Base-by-base conservation (phyloP, 1,284 basidiomycete genomes). In the Wallemia hederae region DNA sequence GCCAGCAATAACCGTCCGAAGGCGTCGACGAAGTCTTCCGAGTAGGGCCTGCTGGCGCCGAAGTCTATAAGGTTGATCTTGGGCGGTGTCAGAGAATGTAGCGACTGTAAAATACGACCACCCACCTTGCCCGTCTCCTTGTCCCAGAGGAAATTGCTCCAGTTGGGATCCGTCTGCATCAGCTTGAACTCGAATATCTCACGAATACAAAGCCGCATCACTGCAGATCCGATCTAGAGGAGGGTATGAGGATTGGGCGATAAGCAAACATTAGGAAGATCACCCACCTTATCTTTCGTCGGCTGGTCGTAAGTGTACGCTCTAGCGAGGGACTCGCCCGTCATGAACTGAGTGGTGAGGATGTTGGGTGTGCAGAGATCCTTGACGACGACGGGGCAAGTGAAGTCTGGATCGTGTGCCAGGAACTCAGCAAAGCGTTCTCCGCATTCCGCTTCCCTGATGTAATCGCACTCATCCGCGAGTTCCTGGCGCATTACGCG, bases 101-200 rank as follows among this genome's bases (percentile, higher is more conserved):
- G n/a, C 24, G 34, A 29, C n/a, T 64, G 0, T 31, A 58, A 3
- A 56, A n/a, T 25, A 19, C 3, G 24, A 58, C 19, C 9, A 61
- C 63, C 26, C 14, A 78, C 77, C 72, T 78, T 72, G 58, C 75
- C 74, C 1, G 80, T 78, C 2, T 70, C 62, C 2, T 74, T 68
- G 70, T 91, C 84, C 80, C 83, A 97, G 27, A 99, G 73, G 73
- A 98, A 98, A 70, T 97, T 98, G 24, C 85, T 86, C 85, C 87
- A 97, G 69, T 99, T 98, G 1, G 94, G 92, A 70, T 98, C 92
- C 0, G 92, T 98, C 71, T 98, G 94, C 94, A 98, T 97, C 58
- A 85, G 74, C 25, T 85, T 76, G 73, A 91, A 94, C 62, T 81
- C 75, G 71, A 97, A 94, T 15, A 97, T 78, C 69, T 98, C 92